Base-by-base conservation (phyloP, 371 early-diverging fungal genomes). In the Sporodiniella umbellata region DNA sequence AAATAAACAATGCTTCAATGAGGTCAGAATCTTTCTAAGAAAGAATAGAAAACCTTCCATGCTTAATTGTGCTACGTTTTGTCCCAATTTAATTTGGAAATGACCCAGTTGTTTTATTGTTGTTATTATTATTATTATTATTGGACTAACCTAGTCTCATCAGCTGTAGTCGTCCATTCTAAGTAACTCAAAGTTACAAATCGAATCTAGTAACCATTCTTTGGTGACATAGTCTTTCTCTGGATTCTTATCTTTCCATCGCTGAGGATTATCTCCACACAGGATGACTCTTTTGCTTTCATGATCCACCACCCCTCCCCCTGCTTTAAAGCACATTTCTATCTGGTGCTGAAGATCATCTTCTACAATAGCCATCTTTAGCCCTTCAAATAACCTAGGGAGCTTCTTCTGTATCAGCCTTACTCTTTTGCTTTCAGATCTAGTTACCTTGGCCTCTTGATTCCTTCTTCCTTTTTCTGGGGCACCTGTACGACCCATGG, bases 401-500 rank as follows among this genome's bases (percentile, higher is more conserved):
- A 26, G 42, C 58, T 58, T 42, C 14, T 17, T 1, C 4, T 5
- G 15, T 11, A 31, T 22, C 17, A 6, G 18, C 21, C 2, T 21
- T 3, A 25, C 18, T 23, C 7, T 8, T 37, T 33, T 6, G 12
- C 11, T 28, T 12, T 12, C 3, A 33, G 25, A 21, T 35, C 26
- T 17, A 25, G n/a, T 8, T 37, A 42, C 48, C 24, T 33, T 42
- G 10, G 30, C 10, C 14, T 25, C 28, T 35, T 30, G 48, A 14
- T 45, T 49, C 6, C 33, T 44, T 40, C 53, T 44, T 3, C 53
- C 53, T 40, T 53, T 58, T 3, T 10, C 23, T 5, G 59, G 53
- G 4, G 59, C 59, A 10, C 59, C 59, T 45, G 59, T 58, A 44
- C 59, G 48, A 0, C 59, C 59, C 49, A 45, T 26, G 0, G 28